phyloP scores from a whole-genome alignment of 2,329 filamentous ascomycete species.

The Epichloe bromicola region DNA sequence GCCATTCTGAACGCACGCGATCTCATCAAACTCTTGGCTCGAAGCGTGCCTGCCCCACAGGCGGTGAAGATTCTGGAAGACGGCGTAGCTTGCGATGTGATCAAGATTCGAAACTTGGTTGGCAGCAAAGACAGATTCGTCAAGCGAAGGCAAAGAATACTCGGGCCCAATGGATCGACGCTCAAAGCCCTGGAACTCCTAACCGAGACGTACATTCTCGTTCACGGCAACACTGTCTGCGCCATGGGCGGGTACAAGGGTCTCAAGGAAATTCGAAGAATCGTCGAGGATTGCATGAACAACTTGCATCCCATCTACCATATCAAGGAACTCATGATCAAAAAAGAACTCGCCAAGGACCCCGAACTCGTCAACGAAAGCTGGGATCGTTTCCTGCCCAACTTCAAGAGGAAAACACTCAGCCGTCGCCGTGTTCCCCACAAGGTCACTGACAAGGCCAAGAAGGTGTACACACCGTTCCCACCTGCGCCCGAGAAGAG shows the following conservation, averaged over 20 bases:
- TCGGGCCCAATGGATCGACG: slow-evolving; percentile 83
- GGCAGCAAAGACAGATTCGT: slow-evolving; percentile 92
- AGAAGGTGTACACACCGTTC: slow-evolving; percentile 95
- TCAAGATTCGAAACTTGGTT: slow-evolving; percentile 86
- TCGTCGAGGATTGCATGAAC: slow-evolving; percentile 91
- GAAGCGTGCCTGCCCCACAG: slow-evolving; percentile 85
- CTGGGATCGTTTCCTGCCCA: slow-evolving; percentile 92
- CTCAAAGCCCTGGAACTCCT: slow-evolving; percentile 88
- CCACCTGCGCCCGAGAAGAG: slow-evolving; percentile 95
- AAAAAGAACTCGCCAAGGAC: slow-evolving; percentile 81
- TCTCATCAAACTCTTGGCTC: slow-evolving; percentile 80
- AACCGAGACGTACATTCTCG: slow-evolving; percentile 82
- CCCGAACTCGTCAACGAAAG: slow-evolving; percentile 75
- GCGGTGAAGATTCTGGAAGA: slow-evolving; percentile 92
- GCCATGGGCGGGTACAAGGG: slow-evolving; percentile 89
- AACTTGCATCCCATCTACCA: slow-evolving; percentile 94
- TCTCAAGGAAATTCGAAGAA: slow-evolving; percentile 77
- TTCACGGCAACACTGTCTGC: slow-evolving; percentile 91
- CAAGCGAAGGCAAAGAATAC: slow-evolving; percentile 82
- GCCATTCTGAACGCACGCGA: slow-evolving; percentile 89
- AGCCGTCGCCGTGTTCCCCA: slow-evolving; percentile 70
- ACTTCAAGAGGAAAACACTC: slow-evolving; percentile 90
- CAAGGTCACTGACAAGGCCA: slow-evolving; percentile 83
- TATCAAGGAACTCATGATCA: slow-evolving; percentile 73
- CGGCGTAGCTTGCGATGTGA: slow-evolving; percentile 81